A percentile compares a stretch with the other conserved stretches of the same genome.
Conservation (phyloP, 495 filamentous ascomycete genomes). For the Jackrogersella minutella region DNA sequence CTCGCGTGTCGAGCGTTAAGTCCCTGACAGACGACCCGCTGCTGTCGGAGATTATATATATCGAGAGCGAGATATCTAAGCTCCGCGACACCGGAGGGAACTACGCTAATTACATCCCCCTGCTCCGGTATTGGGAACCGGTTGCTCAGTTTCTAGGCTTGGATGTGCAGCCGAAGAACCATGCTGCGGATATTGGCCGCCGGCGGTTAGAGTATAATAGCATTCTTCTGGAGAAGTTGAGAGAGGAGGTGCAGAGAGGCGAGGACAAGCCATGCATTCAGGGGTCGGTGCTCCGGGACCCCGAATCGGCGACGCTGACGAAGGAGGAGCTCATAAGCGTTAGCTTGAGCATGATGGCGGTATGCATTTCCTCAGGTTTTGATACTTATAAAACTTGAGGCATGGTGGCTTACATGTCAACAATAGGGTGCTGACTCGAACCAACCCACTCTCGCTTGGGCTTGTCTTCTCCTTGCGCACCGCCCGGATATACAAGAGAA, state of each 20-base stretch:
- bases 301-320: constrained; percentile 60
- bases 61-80: constrained; percentile 69
- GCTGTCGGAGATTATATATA: constrained; percentile 68
- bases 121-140: constrained; percentile 65
- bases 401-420: not conserved
- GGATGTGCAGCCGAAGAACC: constrained; percentile 44
- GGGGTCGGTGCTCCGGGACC: constrained; percentile 72
- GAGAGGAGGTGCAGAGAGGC: constrained; percentile 65
- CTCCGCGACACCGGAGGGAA: constrained; percentile 73
- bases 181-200: constrained; percentile 62
- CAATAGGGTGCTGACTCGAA: constrained; percentile 31
- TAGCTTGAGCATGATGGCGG: constrained; percentile 73
- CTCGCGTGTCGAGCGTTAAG: constrained; percentile 64
- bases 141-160: constrained; percentile 17
- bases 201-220: constrained; percentile 66
- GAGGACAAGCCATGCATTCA: constrained; percentile 76
- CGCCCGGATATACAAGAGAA: constrained; percentile 70
- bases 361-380: not conserved
- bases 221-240: constrained; percentile 65
- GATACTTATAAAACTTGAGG: not conserved
- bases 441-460: constrained; percentile 54
- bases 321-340: constrained; percentile 74
- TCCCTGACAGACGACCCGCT: constrained; percentile 60
- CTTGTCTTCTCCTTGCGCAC: constrained; percentile 75
- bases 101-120: constrained; percentile 74